Conservation (phyloP, 768 basidiomycete species). For the Amanita phalloides region DNA sequence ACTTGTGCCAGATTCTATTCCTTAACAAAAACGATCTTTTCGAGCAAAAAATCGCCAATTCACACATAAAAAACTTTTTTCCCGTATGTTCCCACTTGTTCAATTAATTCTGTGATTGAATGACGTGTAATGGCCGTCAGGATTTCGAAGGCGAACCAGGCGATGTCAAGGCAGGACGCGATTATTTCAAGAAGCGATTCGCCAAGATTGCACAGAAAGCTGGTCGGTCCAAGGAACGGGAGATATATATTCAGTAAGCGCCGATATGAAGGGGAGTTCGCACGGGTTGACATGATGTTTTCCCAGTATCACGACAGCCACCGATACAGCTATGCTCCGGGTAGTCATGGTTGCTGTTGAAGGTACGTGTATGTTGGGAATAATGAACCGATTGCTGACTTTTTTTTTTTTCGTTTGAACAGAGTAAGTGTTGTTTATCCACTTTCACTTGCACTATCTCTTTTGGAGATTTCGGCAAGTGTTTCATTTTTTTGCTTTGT, state of each 20-base stretch:
- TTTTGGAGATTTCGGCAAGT: neutral
- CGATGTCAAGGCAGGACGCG: conserved; percentile 66
- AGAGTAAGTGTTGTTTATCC: conserved; percentile 53
- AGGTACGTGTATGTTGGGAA: conserved; percentile 40
- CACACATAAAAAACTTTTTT: conserved; percentile 84
- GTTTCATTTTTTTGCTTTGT: conserved; percentile 8
- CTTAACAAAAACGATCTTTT: conserved; percentile 96
- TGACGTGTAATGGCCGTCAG: conserved; percentile 22
- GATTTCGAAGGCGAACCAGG: conserved; percentile 77
- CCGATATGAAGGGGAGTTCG: neutral
- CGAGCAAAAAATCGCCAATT: conserved; percentile 67
- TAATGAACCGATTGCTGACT: neutral
- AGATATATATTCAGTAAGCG: conserved; percentile 89
- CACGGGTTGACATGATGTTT: neutral
- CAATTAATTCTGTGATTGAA: neutral
- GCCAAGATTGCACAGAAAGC: conserved; percentile 75
- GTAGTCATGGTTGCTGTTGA: conserved; percentile 95
- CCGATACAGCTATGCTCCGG: conserved; percentile 78
- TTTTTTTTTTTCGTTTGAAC: conserved; percentile 7
- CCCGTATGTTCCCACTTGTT: conserved; percentile 37
- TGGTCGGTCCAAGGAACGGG: conserved; percentile 74
- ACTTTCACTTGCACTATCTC: conserved; percentile 6
- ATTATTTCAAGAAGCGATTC: conserved; percentile 88
- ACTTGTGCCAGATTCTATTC: conserved; percentile 65
- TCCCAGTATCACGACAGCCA: conserved; percentile 69